phyloP scores from a whole-genome alignment of 495 filamentous ascomycete genomes.

The Talaromyces adpressus region DNA sequence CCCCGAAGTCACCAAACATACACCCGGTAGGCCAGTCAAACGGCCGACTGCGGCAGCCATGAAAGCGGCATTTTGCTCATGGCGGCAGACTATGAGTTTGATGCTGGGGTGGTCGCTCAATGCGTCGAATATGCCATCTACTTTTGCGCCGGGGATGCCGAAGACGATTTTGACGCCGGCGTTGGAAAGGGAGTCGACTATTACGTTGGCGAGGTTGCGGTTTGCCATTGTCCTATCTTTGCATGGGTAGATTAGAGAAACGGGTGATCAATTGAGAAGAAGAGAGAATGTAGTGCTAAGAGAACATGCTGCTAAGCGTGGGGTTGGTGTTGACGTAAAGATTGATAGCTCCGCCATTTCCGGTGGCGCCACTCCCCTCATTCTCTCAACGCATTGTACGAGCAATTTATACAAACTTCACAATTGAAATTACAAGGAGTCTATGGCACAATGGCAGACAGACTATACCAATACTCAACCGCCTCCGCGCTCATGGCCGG shows the following conservation, averaged over 20 bases:
- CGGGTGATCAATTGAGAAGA: not conserved
- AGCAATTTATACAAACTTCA: not conserved
- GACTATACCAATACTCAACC: conserved; percentile 45
- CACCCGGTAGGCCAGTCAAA: conserved; percentile 51
- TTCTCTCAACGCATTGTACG: not conserved
- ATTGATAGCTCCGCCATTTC: not conserved
- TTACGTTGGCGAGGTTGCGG: conserved; percentile 24
- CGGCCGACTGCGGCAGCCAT: conserved; percentile 61
- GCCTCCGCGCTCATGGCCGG: conserved; percentile 47
- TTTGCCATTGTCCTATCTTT: not conserved
- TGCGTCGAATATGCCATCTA: conserved; percentile 9
- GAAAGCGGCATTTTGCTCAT: conserved; percentile 60
- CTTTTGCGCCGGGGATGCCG: conserved; percentile 18
- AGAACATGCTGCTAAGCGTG: not conserved
- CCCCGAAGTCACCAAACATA: conserved; percentile 57
- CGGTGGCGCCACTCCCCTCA: not conserved
- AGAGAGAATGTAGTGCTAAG: not conserved
- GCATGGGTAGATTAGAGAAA: no score
- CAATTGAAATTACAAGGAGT: not conserved
- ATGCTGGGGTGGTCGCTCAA: conserved; percentile 17
- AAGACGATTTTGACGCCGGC: conserved; percentile 30
- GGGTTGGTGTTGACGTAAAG: not conserved
- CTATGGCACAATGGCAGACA: conserved; percentile 15
- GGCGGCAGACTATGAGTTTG: conserved; percentile 47
- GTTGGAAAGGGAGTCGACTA: conserved; percentile 29